Base-by-base conservation (phyloP, 23 red algal genomes). In the Agarophyton chilense region DNA sequence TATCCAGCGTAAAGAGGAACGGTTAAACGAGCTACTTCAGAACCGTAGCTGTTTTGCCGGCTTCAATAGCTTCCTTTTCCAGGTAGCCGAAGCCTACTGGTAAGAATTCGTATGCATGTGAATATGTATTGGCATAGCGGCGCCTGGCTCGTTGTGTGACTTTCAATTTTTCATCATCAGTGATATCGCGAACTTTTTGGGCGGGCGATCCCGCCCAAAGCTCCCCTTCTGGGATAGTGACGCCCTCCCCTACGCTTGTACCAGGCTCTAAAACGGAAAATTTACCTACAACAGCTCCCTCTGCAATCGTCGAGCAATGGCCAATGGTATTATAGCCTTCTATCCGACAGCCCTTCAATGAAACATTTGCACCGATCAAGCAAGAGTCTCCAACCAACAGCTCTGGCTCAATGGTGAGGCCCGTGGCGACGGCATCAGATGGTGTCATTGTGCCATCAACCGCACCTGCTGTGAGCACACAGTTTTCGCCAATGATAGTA, bases 401-500 rank as follows among this genome's bases (percentile, higher is more conserved):
- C 55, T 84, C 63, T 49, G 81, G 50, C 60, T 81, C 76, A 45
- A 82, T 61, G 31, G 57, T 26, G 0, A 87, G 65, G 52, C 72
- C 86, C 22, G 73, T 66, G 14, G 77, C 43, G 4, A 91, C 66
- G 18, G 56, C 76, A 58, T 91, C 88, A 21, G 73, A 41, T 14
- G 73, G 58, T 41, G 88, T 54, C 77, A 91, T 65, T 1, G 51
- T 57, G 36, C 62, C 88, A 52, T 73, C 77, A 52, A 53, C 76
- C 6, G 40, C 72, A 47, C 88, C 76, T 7, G 86, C 92, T 22
- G 92, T 79, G 14, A 94, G 50, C 25, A 88, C 83, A 33, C 53
- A 87, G 47, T 94, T 94, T 39, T 94, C 92, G 54, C 86, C 92
- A 49, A 94, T 77, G 18, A 89, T 47, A 33, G 83, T 74, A 38